Evolutionary conservation across 306 rosid species (phyloP).

Genomic region (Purshia tridentata): DNA sequence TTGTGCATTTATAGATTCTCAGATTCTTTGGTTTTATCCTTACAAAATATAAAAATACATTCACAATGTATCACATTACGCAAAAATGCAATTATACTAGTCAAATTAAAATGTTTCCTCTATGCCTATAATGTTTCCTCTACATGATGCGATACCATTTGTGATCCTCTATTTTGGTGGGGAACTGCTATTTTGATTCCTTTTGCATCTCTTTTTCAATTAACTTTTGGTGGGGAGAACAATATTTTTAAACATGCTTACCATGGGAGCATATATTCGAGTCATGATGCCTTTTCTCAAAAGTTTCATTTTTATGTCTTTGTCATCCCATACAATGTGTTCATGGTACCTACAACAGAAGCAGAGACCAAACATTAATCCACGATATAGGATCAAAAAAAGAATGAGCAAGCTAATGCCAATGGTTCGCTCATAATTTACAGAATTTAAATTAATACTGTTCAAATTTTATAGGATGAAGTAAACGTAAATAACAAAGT

Average conservation of each 20-base stretch:
- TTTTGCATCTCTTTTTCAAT: background rate
- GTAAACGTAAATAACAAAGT: slow-evolving; percentile 3
- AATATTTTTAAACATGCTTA: slow-evolving; percentile 37
- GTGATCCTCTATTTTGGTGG: background rate
- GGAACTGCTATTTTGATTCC: no score
- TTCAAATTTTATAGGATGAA: slow-evolving; percentile 8
- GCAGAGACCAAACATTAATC: slow-evolving; percentile 20
- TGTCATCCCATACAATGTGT: slow-evolving; percentile 94
- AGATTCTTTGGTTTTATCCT: background rate
- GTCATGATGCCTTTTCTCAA: slow-evolving; percentile 89
- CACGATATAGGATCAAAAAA: background rate
- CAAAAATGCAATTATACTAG: background rate
- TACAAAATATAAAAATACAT: background rate
- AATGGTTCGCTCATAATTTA: background rate
- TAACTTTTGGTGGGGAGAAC: background rate
- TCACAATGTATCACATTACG: background rate
- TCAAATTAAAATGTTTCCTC: background rate
- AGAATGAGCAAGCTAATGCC: background rate
- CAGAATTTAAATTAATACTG: background rate
- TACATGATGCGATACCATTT: background rate
- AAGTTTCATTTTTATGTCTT: slow-evolving; percentile 71
- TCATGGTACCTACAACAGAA: slow-evolving; percentile 68
- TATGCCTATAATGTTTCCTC: background rate
- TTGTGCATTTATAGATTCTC: background rate
- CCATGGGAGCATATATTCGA: slow-evolving; percentile 86